Percentiles rank a stretch among this genome's conserved stretches.
These are phyloP conservation scores for Pseudomicrostroma phylloplanum DNA, from an alignment of 1,284 basidiomycete species.

Conservation along the genomic window DNA sequence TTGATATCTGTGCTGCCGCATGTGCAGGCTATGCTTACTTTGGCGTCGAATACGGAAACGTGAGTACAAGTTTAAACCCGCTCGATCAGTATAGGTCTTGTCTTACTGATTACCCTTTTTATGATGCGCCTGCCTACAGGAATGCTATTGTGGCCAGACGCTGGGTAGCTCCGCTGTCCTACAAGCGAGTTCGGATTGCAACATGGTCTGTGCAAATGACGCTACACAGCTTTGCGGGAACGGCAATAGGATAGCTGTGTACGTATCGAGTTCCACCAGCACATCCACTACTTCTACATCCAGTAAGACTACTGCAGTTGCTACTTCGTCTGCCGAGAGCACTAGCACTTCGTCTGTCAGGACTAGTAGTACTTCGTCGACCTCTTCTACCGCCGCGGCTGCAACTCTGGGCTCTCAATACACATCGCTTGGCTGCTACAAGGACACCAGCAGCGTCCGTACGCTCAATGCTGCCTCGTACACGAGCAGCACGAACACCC, in stretches of 20 bases:
- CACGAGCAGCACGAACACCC: background rate
- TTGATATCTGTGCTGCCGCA: slow-evolving; percentile 60
- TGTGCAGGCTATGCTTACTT: slow-evolving; percentile 63
- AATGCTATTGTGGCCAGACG: slow-evolving; percentile 48
- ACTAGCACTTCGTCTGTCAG: background rate
- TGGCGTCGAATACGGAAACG: slow-evolving; percentile 57
- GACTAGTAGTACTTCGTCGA: background rate
- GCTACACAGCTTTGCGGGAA: slow-evolving; percentile 46
- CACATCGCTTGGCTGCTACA: background rate
- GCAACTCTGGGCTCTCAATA: background rate
- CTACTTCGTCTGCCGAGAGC: background rate
- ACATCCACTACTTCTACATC: background rate
- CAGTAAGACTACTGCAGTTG: background rate
- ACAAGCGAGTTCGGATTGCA: slow-evolving; percentile 21
- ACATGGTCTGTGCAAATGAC: slow-evolving; percentile 43
- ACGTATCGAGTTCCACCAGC: slow-evolving; percentile 10
- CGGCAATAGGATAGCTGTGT: slow-evolving; percentile 42
- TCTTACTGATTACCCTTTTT: too few relatives aligned
- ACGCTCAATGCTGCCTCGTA: background rate
- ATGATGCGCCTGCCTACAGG: too few relatives aligned
- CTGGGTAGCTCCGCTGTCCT: background rate
- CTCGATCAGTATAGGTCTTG: too few relatives aligned
- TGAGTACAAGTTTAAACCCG: too few relatives aligned
- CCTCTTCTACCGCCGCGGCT: background rate
- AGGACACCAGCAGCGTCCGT: background rate